A percentile compares a stretch with the other conserved stretches of the same genome.
Conservation (phyloP, 2,329 filamentous ascomycete species). For the Botryotinia globosa region DNA sequence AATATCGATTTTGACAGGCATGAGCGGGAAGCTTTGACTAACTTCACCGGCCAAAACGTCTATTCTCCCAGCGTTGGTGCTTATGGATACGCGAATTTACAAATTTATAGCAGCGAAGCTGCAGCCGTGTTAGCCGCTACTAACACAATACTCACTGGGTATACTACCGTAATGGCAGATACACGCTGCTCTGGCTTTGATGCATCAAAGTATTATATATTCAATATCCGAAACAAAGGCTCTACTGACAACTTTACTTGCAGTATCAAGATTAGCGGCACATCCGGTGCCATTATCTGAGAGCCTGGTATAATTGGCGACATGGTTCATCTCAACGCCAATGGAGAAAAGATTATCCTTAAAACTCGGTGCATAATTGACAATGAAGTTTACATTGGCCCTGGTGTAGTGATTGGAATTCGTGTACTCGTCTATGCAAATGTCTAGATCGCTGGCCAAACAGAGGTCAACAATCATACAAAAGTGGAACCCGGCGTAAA, state of each 20-base stretch:
- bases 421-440: not conserved
- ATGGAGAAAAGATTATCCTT: not conserved
- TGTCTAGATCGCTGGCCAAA: accelerated
- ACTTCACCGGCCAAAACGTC: not conserved
- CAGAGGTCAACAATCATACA: not conserved
- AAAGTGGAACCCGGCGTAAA: not conserved
- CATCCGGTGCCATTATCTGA: not conserved
- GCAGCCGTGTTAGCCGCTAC: not conserved
- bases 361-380: not conserved
- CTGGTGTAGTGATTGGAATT: not conserved
- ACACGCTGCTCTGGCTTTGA: not conserved
- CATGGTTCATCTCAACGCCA: not conserved
- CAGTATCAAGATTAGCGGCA: not conserved
- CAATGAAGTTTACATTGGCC: not conserved
- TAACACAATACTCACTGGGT: too few species aligned
- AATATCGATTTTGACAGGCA: not conserved
- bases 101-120: not conserved
- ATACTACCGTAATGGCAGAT: not conserved
- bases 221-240: not conserved
- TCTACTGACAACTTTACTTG: not conserved
- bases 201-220: not conserved
- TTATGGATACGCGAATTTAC: not conserved
- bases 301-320: too few species aligned
- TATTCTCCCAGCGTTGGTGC: not conserved
- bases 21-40: not conserved